Percentiles rank a stretch among this genome's conserved stretches.
These are phyloP conservation scores for Astrocystis sublimbata DNA, from an alignment of 495 filamentous ascomycete genomes.

Conservation along the genomic window DNA sequence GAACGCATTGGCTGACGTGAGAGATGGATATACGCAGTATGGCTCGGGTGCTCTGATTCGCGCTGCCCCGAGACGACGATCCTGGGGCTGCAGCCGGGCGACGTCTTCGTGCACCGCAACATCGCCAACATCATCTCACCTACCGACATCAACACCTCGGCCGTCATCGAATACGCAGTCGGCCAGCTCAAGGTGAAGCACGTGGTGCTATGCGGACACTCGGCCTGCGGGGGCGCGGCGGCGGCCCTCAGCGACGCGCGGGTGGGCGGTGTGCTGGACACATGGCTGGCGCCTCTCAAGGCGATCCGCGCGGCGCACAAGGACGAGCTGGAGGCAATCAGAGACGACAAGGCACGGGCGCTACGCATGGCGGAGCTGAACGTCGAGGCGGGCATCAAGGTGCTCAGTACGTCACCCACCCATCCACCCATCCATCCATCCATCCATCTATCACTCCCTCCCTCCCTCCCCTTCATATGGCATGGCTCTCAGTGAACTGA, in stretches of 20 bases:
- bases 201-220: slow-evolving; percentile 84
- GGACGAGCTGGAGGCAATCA: slow-evolving; percentile 53
- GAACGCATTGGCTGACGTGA: neutral
- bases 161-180: slow-evolving; percentile 86
- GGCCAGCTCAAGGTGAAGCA: slow-evolving; percentile 73
- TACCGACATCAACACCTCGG: slow-evolving; percentile 71
- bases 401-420: slow-evolving; percentile 42
- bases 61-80: slow-evolving; percentile 87
- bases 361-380: slow-evolving; percentile 67
- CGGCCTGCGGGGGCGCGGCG: slow-evolving; percentile 73
- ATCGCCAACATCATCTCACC: slow-evolving; percentile 86
- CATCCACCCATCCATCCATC: no score
- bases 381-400: slow-evolving; percentile 64
- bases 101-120: slow-evolving; percentile 93
- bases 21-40: slow-evolving; percentile 50
- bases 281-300: slow-evolving; percentile 75
- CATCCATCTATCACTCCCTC: no score
- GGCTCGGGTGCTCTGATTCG: slow-evolving; percentile 91
- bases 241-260: slow-evolving; percentile 67
- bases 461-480: no score
- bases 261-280: slow-evolving; percentile 74
- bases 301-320: slow-evolving; percentile 57
- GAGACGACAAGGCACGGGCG: slow-evolving; percentile 49
- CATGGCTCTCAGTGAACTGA: no score
- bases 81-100: slow-evolving; percentile 76